Conservation (phyloP, 225 moss, liverwort and hornwort species). For the Straminergon stramineum region DNA sequence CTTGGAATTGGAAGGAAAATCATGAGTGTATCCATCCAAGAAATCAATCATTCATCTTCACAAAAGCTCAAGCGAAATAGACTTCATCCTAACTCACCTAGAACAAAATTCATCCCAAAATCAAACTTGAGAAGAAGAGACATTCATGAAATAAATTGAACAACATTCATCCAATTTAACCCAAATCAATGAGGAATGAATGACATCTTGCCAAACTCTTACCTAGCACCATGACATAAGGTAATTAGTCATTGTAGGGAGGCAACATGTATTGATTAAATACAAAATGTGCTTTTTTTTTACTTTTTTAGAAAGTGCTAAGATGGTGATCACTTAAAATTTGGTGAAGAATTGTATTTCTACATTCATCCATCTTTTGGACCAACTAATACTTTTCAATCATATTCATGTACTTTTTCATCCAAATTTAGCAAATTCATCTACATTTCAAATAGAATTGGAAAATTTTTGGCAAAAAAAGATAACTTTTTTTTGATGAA, state of each 20-base stretch:
- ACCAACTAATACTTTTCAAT: too few relatives aligned
- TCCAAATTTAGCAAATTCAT: too few relatives aligned
- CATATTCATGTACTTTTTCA: too few relatives aligned
- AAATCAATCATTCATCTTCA: background rate
- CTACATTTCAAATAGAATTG: too few relatives aligned
- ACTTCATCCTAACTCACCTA: background rate
- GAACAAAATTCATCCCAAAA: background rate
- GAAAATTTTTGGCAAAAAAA: too few relatives aligned
- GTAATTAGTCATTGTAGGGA: too few relatives aligned
- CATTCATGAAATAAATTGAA: background rate
- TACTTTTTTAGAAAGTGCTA: too few relatives aligned
- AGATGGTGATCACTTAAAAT: too few relatives aligned
- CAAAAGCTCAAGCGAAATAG: background rate
- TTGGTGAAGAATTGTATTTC: too few relatives aligned
- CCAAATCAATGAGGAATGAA: background rate
- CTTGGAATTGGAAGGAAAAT: background rate
- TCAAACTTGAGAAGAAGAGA: accelerated
- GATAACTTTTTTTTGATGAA: too few relatives aligned
- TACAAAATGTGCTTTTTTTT: background rate
- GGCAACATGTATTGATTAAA: too few relatives aligned
- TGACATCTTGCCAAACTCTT: accelerated
- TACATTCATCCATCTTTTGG: too few relatives aligned
- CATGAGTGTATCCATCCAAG: background rate
- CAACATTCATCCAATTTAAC: background rate
- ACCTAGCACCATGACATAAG: background rate